A percentile compares a stretch with the other conserved stretches of the same genome.
Evolutionary conservation across 495 filamentous ascomycete genomes (phyloP).

Genomic region (Penicillium paxilli): DNA sequence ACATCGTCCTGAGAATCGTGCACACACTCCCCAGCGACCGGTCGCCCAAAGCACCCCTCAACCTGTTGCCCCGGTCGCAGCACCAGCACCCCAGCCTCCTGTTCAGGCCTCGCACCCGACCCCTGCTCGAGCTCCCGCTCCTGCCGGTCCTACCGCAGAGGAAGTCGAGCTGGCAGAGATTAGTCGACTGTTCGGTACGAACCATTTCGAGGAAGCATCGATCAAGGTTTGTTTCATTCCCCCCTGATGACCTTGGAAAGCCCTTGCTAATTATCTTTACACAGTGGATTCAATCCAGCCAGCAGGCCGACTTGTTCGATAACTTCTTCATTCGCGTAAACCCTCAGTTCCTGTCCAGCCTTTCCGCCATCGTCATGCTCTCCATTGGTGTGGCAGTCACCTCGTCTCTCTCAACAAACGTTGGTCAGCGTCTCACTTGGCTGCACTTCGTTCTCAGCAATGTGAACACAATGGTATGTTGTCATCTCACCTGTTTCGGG

Average conservation of each 20-base stretch:
- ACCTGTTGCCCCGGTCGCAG: conserved; percentile 10
- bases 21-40: conserved; percentile 17
- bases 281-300: conserved; percentile 82
- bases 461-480: conserved; percentile 51
- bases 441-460: conserved; percentile 61
- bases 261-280: conserved; percentile 26
- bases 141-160: conserved; percentile 50
- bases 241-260: not conserved
- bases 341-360: conserved; percentile 62
- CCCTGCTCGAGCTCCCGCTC: conserved; percentile 22
- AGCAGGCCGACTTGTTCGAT: conserved; percentile 76
- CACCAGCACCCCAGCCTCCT: not conserved
- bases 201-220: conserved; percentile 70
- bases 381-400: conserved; percentile 84
- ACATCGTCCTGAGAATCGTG: conserved; percentile 12
- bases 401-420: conserved; percentile 62
- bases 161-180: conserved; percentile 67
- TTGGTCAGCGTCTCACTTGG: conserved; percentile 72
- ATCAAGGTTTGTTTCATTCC: conserved; percentile 50
- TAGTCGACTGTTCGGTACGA: conserved; percentile 60
- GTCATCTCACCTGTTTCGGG: not conserved
- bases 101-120: conserved; percentile 1
- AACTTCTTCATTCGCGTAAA: conserved; percentile 73
- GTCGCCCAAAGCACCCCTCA: conserved; percentile 2
- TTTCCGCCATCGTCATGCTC: conserved; percentile 76